Base-by-base conservation (phyloP, 177 flowering plant genomes). In the Telopea speciosissima region DNA sequence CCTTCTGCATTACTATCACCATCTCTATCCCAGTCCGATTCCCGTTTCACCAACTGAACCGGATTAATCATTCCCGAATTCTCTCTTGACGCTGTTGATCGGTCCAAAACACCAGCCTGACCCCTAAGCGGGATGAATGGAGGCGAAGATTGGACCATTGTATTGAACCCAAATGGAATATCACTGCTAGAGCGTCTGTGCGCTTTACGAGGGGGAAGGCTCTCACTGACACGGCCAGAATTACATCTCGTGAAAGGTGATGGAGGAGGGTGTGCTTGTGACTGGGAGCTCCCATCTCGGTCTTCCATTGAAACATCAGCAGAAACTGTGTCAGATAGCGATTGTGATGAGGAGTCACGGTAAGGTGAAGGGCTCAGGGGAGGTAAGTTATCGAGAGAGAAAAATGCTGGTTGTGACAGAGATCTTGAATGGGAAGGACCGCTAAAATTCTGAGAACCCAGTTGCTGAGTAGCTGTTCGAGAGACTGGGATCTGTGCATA, bases 121-220 rank as follows among this genome's bases (percentile, higher is more conserved):
- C 83, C 74, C 64, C 77, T 79, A 23, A 75, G 42, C 10, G 87
- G 89, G 17, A 81, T 67, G 12, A 81, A 72, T 16, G 84, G 81
- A 3, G 88, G 83, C 5, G 90, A 76, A 42, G 90, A 82, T 24
- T 85, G 91, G 52, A 79, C 76, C 36, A 82, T 65, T 5, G 80
- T 71, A 7, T 82, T 75, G 66, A 87, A 81, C 31, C 87, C 90
- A 60, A 87, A 82, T 2, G 96, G 93, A 13, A 87, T 82, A 75
- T 93, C 98, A 76, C 98, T 93, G 49, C 73, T 89, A 2, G 95
- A 92, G 54, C 98, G 85, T 69, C 98, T 79, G 72, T 92, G 98
- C 9, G 83, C 84, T 67, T 81, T 89, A 14, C 90, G 84, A 24
- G 96, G 97, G 28, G 95, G 94, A 42, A 87, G 83, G 68, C 83